Percentiles rank a stretch among this genome's conserved stretches.
Conservation (phyloP, 164 flowering plant species). For the Liquidambar formosana region DNA sequence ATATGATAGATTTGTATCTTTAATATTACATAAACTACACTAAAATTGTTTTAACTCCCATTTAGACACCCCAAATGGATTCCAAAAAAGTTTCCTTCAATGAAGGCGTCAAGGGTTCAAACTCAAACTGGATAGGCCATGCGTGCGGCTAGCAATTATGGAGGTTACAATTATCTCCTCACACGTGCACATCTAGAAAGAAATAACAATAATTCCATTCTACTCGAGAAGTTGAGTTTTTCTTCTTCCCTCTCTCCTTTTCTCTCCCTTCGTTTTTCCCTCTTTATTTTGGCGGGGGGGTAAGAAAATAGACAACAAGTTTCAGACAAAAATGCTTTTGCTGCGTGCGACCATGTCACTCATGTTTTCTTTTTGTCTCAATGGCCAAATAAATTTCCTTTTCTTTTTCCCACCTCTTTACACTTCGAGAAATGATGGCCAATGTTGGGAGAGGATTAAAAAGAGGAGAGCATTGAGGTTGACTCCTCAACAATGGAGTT, state of each 20-base stretch:
- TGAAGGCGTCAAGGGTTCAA: too few relatives aligned
- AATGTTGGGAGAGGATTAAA: slow-evolving; percentile 34
- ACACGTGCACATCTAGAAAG: slow-evolving; percentile 28
- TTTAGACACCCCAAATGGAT: too few relatives aligned
- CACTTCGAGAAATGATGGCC: slow-evolving; percentile 31
- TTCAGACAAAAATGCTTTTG: slow-evolving; percentile 34
- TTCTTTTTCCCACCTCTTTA: neutral
- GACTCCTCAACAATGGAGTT: slow-evolving; percentile 52
- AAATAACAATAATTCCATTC: neutral
- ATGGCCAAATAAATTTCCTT: neutral
- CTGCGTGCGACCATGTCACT: slow-evolving; percentile 29
- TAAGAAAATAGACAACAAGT: slow-evolving; percentile 3
- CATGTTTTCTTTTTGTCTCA: slow-evolving; percentile 22
- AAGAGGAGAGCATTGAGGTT: slow-evolving; percentile 45
- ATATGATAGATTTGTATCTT: too few relatives aligned
- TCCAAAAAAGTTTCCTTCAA: too few relatives aligned
- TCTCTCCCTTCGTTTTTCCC: too few relatives aligned
- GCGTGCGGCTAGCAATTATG: neutral
- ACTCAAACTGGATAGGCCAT: neutral
- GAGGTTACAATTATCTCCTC: neutral
- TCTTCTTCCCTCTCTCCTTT: too few relatives aligned
- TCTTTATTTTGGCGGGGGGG: too few relatives aligned
- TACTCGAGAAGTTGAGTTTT: neutral
- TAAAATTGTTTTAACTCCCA: too few relatives aligned
- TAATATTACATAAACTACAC: too few relatives aligned